Evolutionary conservation across 2,329 filamentous ascomycete species (phyloP).

Genomic region (Penicillium sp.): DNA sequence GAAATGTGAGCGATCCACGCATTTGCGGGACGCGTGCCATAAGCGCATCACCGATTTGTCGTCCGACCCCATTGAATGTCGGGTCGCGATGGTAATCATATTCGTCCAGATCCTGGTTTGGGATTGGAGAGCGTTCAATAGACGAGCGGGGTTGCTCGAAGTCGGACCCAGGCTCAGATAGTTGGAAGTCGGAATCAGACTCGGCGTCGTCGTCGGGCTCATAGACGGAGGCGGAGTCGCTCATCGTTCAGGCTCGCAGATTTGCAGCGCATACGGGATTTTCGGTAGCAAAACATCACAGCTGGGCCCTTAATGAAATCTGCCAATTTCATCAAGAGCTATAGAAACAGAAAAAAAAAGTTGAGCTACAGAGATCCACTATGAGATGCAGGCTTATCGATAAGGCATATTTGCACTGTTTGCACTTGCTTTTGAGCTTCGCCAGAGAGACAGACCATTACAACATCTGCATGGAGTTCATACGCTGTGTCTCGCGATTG

Average conservation of each 20-base stretch:
- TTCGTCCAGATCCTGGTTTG: not conserved
- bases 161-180: conserved; percentile 19
- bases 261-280: conserved; percentile 24
- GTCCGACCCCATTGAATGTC: not conserved
- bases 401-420: conserved; percentile 41
- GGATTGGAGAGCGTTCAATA: conserved; percentile 8
- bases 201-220: conserved; percentile 32
- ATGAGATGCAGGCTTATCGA: conserved; percentile 15
- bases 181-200: conserved; percentile 19
- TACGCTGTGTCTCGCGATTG: conserved; percentile 26
- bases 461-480: conserved; percentile 28
- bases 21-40: conserved; percentile 18
- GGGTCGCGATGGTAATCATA: not conserved
- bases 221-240: conserved; percentile 30
- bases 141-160: conserved; percentile 11
- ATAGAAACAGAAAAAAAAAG: conserved; percentile 11
- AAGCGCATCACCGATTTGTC: conserved; percentile 3
- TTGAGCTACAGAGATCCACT: conserved; percentile 11
- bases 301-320: conserved; percentile 5
- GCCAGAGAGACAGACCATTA: not conserved
- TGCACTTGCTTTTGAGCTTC: conserved; percentile 18
- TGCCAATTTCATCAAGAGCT: conserved; percentile 5
- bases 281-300: conserved; percentile 27
- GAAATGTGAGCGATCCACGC: conserved; percentile 40
- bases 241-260: conserved; percentile 41